Evolutionary conservation across 2,329 filamentous ascomycete species (phyloP), one percentile per base, ranked within the genome.

Genomic region (Monosporascus cannonballus): DNA sequence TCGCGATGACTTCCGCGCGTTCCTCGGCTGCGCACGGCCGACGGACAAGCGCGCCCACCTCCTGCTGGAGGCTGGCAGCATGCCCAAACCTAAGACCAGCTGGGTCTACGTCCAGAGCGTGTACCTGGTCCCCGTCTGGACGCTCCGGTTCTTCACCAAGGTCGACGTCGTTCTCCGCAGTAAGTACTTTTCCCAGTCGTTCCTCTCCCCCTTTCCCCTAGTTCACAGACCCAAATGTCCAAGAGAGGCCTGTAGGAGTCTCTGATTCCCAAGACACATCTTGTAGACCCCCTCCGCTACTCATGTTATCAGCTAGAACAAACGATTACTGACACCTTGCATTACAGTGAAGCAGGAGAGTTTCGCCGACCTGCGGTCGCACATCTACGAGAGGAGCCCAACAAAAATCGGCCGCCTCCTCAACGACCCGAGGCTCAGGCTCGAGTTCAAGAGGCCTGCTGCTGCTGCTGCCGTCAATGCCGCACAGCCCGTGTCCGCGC

Each of bases 51-150:
- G 42, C 22, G n/a, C 42, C 15, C 22, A 46, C 22, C 22, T 46
- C 9, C 25, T 46, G 5, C 42, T 46, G 8, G 42, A 46, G 42
- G 24, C 42, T 5, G 42, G 9, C 14, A 25, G 22, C 42, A 59
- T 62, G 62, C 59, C 59, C 18, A 64, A 64, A 51, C 55, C 55
- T 1, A 27, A 34, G 36, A 50, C 58, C 5, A 61, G 56, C 17
- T 64, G 61, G 61, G 51, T 63, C 4, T 53, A 61, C 24, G 47
- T 58, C 41, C 49, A 37, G 15, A 47, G 36, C 50, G 54, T 57
- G 46, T 61, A 37, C 17, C 37, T 52, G 1, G 61, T 64, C 7
- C 61, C 61, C 14, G 22, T 53, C 18, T 46, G 48, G 5, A 56
- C 59, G 8, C 51, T 64, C 7, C 39, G 42, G 6, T 7, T n/a